A percentile compares a stretch with the other conserved stretches of the same genome.
phyloP scores from a whole-genome alignment of 2,329 filamentous ascomycete genomes.

The Penicillium frequentans region DNA sequence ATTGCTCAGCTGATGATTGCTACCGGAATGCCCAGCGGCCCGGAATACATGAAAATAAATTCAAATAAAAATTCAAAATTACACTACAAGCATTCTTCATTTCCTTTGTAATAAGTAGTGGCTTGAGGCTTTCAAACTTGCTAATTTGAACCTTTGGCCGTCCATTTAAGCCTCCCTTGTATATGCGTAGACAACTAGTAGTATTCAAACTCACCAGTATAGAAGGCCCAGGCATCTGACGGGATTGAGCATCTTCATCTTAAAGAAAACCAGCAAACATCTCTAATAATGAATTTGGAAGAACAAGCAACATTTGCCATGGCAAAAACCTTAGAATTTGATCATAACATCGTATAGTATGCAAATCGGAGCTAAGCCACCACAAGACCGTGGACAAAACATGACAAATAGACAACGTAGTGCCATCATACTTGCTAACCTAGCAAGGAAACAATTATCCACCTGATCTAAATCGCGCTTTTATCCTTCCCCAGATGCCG shows the following conservation, averaged over 20 bases:
- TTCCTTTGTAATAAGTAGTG: too few species aligned
- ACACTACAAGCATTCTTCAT: too few species aligned
- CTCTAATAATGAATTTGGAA: not conserved
- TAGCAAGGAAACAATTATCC: not conserved
- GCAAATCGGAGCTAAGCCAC: not conserved
- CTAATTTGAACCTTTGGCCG: too few species aligned
- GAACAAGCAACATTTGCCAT: not conserved
- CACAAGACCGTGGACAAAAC: not conserved
- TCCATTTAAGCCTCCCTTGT: not conserved
- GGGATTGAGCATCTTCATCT: too few species aligned
- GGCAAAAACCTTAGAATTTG: not conserved
- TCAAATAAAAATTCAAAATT: not conserved
- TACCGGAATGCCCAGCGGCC: not conserved
- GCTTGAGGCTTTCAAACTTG: too few species aligned
- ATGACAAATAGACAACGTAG: not conserved
- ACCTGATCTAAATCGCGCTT: not conserved
- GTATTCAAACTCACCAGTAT: too few species aligned
- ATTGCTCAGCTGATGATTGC: not conserved
- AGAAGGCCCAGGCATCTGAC: too few species aligned
- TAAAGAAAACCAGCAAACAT: too few species aligned
- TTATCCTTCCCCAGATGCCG: not conserved
- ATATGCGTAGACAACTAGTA: too few species aligned
- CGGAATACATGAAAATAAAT: not conserved
- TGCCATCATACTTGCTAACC: not conserved
- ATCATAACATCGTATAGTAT: conserved; percentile 17